These are phyloP conservation scores for Fusarium sp. DNA, from an alignment of 2,329 filamentous ascomycete species.

Conservation along the genomic window DNA sequence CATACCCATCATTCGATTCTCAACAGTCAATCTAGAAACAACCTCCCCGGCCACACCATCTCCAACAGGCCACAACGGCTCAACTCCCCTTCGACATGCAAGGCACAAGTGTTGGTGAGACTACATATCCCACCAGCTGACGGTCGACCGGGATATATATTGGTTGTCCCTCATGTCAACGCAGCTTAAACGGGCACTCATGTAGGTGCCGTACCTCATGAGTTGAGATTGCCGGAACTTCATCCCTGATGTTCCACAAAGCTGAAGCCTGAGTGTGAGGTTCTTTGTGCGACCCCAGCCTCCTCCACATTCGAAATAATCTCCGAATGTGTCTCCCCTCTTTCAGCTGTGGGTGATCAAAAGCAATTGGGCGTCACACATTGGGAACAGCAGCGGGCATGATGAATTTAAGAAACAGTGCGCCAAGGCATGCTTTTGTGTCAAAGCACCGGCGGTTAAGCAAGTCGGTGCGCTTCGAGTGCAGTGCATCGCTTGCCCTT, in stretches of 20 bases:
- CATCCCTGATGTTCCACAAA: constrained; percentile 32
- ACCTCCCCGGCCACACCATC: constrained; percentile 10
- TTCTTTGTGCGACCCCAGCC: constrained; percentile 30
- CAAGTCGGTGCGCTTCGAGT: constrained; percentile 13
- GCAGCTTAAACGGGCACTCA: constrained; percentile 29
- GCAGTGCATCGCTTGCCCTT: background rate
- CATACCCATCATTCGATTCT: background rate
- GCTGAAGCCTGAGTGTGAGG: constrained; percentile 13
- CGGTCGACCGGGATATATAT: constrained; percentile 28
- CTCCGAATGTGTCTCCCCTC: constrained; percentile 31
- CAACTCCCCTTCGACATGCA: constrained; percentile 33
- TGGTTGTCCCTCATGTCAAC: constrained; percentile 20
- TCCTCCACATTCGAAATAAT: constrained; percentile 39
- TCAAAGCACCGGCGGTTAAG: constrained; percentile 3
- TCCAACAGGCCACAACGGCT: constrained; percentile 13
- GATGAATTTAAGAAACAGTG: constrained; percentile 16
- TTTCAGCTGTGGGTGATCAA: constrained; percentile 4
- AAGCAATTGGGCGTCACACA: constrained; percentile 12
- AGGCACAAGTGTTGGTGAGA: constrained; percentile 44
- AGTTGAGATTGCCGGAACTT: constrained; percentile 24
- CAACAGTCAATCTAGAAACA: background rate
- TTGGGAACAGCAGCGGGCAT: constrained; percentile 5
- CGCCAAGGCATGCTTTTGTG: constrained; percentile 1
- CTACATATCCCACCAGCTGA: constrained; percentile 29
- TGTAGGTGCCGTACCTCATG: constrained; percentile 18